Base-by-base conservation (phyloP, 257 asterid species). In the Rhazya stricta region DNA sequence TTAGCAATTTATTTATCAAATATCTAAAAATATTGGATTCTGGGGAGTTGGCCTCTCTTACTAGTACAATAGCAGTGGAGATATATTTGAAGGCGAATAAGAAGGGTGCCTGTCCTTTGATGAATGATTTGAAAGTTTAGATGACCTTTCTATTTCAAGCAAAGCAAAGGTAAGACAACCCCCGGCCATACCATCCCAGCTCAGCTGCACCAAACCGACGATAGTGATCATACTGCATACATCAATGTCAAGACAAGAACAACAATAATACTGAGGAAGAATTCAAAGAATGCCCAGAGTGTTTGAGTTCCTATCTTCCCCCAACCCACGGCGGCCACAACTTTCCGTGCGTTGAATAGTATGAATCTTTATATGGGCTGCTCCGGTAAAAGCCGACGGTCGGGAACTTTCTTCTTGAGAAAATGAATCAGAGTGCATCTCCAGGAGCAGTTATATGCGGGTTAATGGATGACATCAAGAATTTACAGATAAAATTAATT, bases 141-240 rank as follows among this genome's bases (percentile, higher is more conserved):
- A 43, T 43, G 48, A 0, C 8, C 48, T 43, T 13, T 43, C 48
- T 43, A 0, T 43, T 43, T 43, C 48, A 10, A 43, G 48, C 11
- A 11, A 27, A 30, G 4, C n/a, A n/a, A n/a, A n/a, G n/a, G n/a
- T n/a, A n/a, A n/a, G n/a, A n/a, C n/a, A n/a, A n/a, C n/a, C n/a
- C n/a, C n/a, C n/a, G n/a, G n/a, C 58, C 74, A 75, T 75, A 37
- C 76, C 41, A 56, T 72, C 54, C 54, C 77, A 76, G 23, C 71
- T 45, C 54, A 58, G 13, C 50, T 32, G 70, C 70, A 27, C 53
- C 48, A 6, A 30, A 42, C 36, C 3, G 30, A 4, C 19, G 19
- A 10, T 45, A 43, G 8, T 10, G 11, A 11, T 43, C 48, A 43
- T 57, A n/a, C n/a, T n/a, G n/a, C 63, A 42, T 25, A 73, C 30